Evolutionary conservation across 2,329 filamentous ascomycete genomes (phyloP).

Genomic region (Ceratocystis cacaofunesta): DNA sequence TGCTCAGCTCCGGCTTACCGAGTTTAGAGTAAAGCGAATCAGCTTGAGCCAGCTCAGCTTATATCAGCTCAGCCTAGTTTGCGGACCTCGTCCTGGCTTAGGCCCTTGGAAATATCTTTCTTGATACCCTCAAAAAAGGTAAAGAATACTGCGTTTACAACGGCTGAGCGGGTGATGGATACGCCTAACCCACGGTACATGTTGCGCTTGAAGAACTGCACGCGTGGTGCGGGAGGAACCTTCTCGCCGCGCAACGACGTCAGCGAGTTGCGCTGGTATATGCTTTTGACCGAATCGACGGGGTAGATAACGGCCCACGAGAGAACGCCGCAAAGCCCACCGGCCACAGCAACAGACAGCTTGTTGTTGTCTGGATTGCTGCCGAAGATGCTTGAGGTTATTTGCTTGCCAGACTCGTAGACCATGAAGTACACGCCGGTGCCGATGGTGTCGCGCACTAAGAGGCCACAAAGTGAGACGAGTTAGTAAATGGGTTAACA

Average conservation of each 20-base stretch:
- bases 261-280: constrained; percentile 70
- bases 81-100: constrained; percentile 22
- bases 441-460: constrained; percentile 68
- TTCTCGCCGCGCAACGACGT: constrained; percentile 50
- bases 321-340: constrained; percentile 67
- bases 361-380: constrained; percentile 34
- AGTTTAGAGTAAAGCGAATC: too few relatives aligned
- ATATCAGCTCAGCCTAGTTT: not conserved
- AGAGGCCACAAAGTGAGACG: constrained; percentile 11
- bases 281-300: constrained; percentile 71
- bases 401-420: constrained; percentile 73
- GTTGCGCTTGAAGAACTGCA: constrained; percentile 59
- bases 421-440: constrained; percentile 81
- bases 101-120: constrained; percentile 37
- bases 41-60: not conserved
- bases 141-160: constrained; percentile 82
- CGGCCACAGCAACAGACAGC: constrained; percentile 62
- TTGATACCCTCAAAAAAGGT: constrained; percentile 76
- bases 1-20: not conserved
- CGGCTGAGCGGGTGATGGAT: constrained; percentile 66
- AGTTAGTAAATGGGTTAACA: not conserved
- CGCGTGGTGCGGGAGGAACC: constrained; percentile 52
- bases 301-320: constrained; percentile 65
- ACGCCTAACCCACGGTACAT: constrained; percentile 77
- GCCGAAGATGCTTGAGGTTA: constrained; percentile 31